Evolutionary conservation across 1,284 basidiomycete species (phyloP), one percentile per base, ranked within the genome.

Genomic region (Thecaphora frezii): DNA sequence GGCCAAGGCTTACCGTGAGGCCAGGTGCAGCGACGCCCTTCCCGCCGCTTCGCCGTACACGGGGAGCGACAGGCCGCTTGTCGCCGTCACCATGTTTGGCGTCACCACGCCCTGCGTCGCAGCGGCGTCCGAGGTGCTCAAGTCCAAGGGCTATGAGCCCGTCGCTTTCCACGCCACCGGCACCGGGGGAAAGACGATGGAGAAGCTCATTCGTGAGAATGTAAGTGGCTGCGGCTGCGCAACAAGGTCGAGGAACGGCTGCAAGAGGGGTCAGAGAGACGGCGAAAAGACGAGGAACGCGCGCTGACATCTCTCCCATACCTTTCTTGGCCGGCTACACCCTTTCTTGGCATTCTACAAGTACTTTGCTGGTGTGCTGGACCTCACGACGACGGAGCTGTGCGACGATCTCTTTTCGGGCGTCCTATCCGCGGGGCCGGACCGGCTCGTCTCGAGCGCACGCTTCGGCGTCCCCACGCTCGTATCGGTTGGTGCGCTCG

Each of bases 91-190:
- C 48, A 66, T 66, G 62, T 66, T 66, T 42, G 62, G 62, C 22
- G 62, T 66, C 26, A 66, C 62, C 2, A 66, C 62, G 1, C 42
- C 40, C 2, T 54, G 50, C 5, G 62, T 66, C 26, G 54, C 50
- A 16, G 54, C 55, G 28, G 60, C 60, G 28, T 60, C 57, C 5
- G 54, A 54, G 9, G 25, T 57, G 5, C 54, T 66, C 36, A 54
- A 54, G 40, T 18, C 48, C 7, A 30, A 37, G 40, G 62, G 62
- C 0, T 57, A 45, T 38, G 58, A 66, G 46, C 58, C 62, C 18
- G 58, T 66, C 13, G 62, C 58, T 3, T 66, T 66, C 37, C 62
- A 66, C n/a, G 54, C 58, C 10, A 66, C 62, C 3, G 62, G 58
- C 14, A 53, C 58, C n/a, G 62, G 62, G 10, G 62, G 62, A 2